Base-by-base conservation (phyloP, 768 basidiomycete genomes). In the Pisolithus orientalis region DNA sequence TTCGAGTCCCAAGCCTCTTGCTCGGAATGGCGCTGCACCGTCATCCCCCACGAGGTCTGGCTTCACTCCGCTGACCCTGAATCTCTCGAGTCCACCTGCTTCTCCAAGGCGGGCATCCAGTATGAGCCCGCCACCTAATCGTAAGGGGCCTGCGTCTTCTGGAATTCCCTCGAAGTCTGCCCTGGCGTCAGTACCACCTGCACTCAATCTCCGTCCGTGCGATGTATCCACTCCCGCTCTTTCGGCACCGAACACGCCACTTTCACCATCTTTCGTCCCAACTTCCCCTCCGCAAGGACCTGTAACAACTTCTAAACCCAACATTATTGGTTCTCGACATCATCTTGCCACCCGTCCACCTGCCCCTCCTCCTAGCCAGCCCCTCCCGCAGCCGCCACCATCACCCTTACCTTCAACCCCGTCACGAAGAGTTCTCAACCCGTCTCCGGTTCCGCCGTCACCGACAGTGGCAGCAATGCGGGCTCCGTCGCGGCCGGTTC, bases 41-140 rank as follows among this genome's bases (percentile, higher is more conserved):
- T 59, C 65, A 38, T 67, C 66, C 24, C 62, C 65, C 5, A 53
- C 63, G 8, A 62, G 66, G n/a, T 27, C 66, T 13, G 62, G 66
- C 5, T 67, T 67, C 49, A 48, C 54, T 47, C 62, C 66, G 2
- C 48, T 67, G 53, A 52, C 60, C n/a, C 29, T 67, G 29, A 64
- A 58, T 14, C 51, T 64, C 7, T 53, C 62, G 24, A 58, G 44
- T 39, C 62, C 60, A 13, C 56, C 58, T 17, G 42, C 49, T 31
- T 62, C 65, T 44, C 14, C 59, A 3, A 57, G 50, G 47, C 59
- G 54, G 49, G 48, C 55, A 49, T 51, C 53, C 24, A 67, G 63
- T 51, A 65, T 57, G 46, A 69, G 67, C 42, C 67, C 67, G 16
- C 61, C 65, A 7, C 61, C 58, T 8, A 11, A n/a, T 50, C 65